Evolutionary conservation across 1,139 yeast species (phyloP), one percentile per base, ranked within the genome.

Genomic region (Candida smagusa): DNA sequence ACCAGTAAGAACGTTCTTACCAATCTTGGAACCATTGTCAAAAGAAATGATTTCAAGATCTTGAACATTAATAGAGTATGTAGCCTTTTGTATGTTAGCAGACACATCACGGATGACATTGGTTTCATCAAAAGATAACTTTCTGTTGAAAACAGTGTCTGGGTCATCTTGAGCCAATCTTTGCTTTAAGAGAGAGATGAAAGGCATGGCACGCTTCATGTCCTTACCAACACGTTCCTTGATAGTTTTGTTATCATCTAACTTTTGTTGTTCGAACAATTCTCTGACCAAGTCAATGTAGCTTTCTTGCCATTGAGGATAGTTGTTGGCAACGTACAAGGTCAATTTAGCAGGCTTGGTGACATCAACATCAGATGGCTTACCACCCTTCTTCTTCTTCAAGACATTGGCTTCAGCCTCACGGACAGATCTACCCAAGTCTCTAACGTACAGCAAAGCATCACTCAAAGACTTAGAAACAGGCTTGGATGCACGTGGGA

Each of bases 121-220:
- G 31, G 76, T 66, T 68, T 94, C 98, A 58, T 83, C 74, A 60
- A 87, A 94, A 21, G 81, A 72, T 50, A 92, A 77, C 64, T 88
- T 84, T 65, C 97, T 79, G 72, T 87, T 81, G 70, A 92, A 88
- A 24, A 94, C 96, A 38, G 77, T 74, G 39, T 77, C 77, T 12
- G 95, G 81, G 26, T 81, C 67, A 56, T 84, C 92, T 37, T 68
- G 68, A 12, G 70, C 59, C 50, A 92, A 74, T 65, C 96, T 81
- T 58, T 82, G 85, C 63, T 92, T 88, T 61, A 92, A 71, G 49
- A 79, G 71, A 46, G 92, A 82, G 47, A 92, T 90, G 62, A 90
- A 92, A 43, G 97, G 97, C 98, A 94, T 92, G 45, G 96, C 97
- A 52, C 95, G 82, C 75, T 89, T 89, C 84, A 90, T 80, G 53